Evolutionary conservation across 2,329 filamentous ascomycete genomes (phyloP), one percentile per base, ranked within the genome.

Genomic region (Talaromyces sp.): DNA sequence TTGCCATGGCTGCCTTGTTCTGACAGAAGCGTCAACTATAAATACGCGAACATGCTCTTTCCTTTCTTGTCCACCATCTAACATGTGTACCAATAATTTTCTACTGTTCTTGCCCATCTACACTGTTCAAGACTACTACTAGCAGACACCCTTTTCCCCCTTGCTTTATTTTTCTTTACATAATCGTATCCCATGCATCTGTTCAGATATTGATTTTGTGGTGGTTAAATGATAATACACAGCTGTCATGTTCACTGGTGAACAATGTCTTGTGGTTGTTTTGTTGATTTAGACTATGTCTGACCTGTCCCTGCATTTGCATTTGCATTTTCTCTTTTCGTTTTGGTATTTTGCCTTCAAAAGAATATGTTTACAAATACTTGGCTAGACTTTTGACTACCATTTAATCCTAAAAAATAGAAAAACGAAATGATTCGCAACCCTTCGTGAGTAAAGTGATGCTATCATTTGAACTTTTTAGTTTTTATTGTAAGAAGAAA

Each of bases 1-100:
- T 61, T 35, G 59, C 55, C 19, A 43, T 58, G 24, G 19, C 58
- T 19, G 59, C 59, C 19, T 27, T 61, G 4, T 55, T 61, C 32
- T 61, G 58, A 52, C 6, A 8, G 17, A 29, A 29, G 7, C 21
- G 9, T 10, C 8, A 52, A 17, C 17, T 29, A 52, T 27, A 52
- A 52, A 19, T 10, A 27, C 14, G 26, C 8, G 14, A 52, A 13
- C 7, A 17, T n/a, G 3, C 19, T 24, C 9, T 31, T 57, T 49
- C 41, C 9, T 49, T 56, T 46, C 55, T 51, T 17, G 26, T 57
- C 6, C 13, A 26, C 24, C 19, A 38, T 35, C 9, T 49, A n/a
- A 10, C 24, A 35, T 24, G 13, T 55, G 29, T 55, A 55, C 26
- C 53, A 55, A 21, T 35, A 55, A 14, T 19, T 55, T 24, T 24